These are phyloP conservation scores for Aureobasidium melanogenum DNA, from an alignment of 2,329 filamentous ascomycete genomes.

Conservation along the genomic window DNA sequence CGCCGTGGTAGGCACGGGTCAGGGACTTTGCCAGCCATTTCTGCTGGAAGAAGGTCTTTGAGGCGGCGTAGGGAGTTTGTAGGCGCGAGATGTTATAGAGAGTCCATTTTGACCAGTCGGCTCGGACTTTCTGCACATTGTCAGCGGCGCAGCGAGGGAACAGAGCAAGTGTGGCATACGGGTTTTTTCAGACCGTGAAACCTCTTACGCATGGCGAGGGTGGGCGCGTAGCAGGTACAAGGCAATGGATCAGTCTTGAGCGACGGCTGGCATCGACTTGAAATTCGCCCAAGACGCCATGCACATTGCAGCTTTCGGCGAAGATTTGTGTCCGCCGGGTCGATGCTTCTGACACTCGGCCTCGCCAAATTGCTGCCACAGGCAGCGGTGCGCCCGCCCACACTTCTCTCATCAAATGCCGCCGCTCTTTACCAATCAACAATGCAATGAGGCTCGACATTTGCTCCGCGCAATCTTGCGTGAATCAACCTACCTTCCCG, in stretches of 20 bases:
- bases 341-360: background rate
- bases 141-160: background rate
- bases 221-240: background rate
- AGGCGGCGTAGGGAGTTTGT: conserved; percentile 34
- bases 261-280: background rate
- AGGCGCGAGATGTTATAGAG: conserved; percentile 73
- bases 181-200: conserved; percentile 14
- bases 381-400: background rate
- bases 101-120: conserved; percentile 97
- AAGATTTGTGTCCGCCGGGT: conserved; percentile 7
- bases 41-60: conserved; percentile 85
- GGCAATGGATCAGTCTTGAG: background rate
- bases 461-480: conserved; percentile 49
- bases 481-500: conserved; percentile 52
- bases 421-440: background rate
- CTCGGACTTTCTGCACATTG: conserved; percentile 66
- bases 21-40: conserved; percentile 90
- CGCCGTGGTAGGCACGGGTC: conserved; percentile 83
- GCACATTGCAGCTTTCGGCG: background rate
- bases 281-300: conserved; percentile 1
- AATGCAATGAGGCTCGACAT: conserved; percentile 27
- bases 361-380: background rate
- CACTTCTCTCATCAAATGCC: background rate
- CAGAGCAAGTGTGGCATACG: background rate
- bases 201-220: conserved; percentile 12